Base-by-base conservation (phyloP, 2,329 filamentous ascomycete genomes). In the Paraconiothyrium brasiliense region DNA sequence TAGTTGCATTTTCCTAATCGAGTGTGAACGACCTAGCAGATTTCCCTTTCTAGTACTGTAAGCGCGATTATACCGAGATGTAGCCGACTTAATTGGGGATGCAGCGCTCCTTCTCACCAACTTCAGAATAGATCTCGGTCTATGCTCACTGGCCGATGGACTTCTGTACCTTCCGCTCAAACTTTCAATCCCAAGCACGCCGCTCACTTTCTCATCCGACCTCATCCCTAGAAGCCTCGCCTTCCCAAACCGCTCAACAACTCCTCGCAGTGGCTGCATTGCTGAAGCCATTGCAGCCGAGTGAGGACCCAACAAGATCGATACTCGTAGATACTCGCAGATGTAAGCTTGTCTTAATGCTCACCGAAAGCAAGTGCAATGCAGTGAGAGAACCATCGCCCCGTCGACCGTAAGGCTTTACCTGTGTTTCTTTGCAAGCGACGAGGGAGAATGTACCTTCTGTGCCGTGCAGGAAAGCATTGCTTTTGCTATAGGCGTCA, bases 381-480 rank as follows among this genome's bases (percentile, higher is more conserved):
- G 52, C 52, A 6, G 52, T 13, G 52, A 55, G 37, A 32, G 52
- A 55, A 20, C 46, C 52, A 14, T 39, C 52, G 30, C 52, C 52
- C 10, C 67, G 56, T 22, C 65, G 60, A 20, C 67, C 67, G 37
- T 62, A 57, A 0, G 65, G 41, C 49, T 69, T 66, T 37, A 69
- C 52, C 51, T 68, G 55, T 8, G 22, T 50, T n/a, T 58, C 59
- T 16, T 52, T 57, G 16, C 59, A 47, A 11, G 35, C 46, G 14
- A 61, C 22, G 22, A 58, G 59, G 4, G 24, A 35, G 32, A 54
- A 37, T 2, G 57, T 54, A 3, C 57, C 57, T 7, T 55, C 52
- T 20, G 54, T 49, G 6, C n/a, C 22, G 14, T 48, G 39, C 16
- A 9, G n/a, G 7, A 41, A 6, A 20, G 9, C 14, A 20, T 4